Base-by-base conservation (phyloP, 805 yeast genomes). In the Lachancea sp. region DNA sequence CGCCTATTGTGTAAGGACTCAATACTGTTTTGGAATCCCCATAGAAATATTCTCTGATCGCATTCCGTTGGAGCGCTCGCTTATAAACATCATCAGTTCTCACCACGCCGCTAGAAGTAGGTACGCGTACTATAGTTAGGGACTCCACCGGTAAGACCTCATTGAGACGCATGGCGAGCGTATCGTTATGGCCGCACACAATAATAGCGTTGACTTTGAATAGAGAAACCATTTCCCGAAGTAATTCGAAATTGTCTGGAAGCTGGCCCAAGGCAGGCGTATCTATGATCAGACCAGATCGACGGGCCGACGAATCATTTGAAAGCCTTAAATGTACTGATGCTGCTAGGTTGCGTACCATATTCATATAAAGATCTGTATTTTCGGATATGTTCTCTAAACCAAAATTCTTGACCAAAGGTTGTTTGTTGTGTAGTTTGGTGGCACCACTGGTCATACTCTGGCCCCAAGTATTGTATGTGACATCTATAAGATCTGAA, bases 21-120 rank as follows among this genome's bases (percentile, higher is more conserved):
- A 92, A 69, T 4, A 79, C 75, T 4, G 77, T 72, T 33, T 71
- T 71, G 15, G 71, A 63, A 5, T 74, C 74, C 2, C 98, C 98
- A 56, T 92, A 87, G 54, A 92, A 92, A 60, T 92, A 92, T 55
- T 89, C 94, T 55, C 78, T 78, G 40, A 90, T 87, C 4, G 81
- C 68, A 30, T 76, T 71, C 52, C 88, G 86, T 59, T 90, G 97
- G 17, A 73, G 40, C 26, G 80, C 75, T 54, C 97, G 71, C 26
- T 71, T 67, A 56, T 69, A 87, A 9, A 75, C 67, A 40, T 80
- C 90, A 44, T 83, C 90, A 21, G 75, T 70, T 22, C 83, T 85
- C 7, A 83, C 83, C 23, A 80, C 79, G 1, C 96, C 96, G 34
- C 83, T 82, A 31, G 87, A 75, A 46, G 74, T 75, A 15, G 83